Base-by-base conservation (phyloP, 805 yeast species). In the Hermanozyma aechmeae region DNA sequence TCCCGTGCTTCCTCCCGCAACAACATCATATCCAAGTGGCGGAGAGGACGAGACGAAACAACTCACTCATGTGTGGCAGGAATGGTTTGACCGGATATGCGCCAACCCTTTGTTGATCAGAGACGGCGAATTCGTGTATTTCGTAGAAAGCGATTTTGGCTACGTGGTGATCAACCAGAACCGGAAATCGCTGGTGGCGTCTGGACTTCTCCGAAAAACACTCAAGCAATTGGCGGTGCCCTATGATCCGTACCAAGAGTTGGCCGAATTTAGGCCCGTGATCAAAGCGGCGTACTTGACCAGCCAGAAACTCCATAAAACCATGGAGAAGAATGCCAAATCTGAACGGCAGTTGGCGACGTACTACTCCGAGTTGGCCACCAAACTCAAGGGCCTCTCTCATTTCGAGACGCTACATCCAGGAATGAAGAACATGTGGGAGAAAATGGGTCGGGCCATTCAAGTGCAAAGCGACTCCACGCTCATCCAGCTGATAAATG, bases 201-300 rank as follows among this genome's bases (percentile, higher is more conserved):
- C 93, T 11, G 98, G 97, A 0, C 52, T 92, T 15, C 76, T 78
- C 38, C 72, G 98, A 29, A 83, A 82, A 52, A 86, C 97, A 2
- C 66, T 92, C 46, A 92, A 92, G 52, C 98, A 92, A 51, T 68
- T 87, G 25, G 79, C 82, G 24, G 83, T 94, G 2, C 98, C 98
- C 1, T 84, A 79, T 45, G 98, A 89, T 54, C 89, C 84, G 23
- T 78, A 76, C 26, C 67, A 71, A 15, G 92, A 79, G 37, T 65
- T 92, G 36, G 86, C 92, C 0, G 80, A 73, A 28, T 85, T 87
- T 51, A 63, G 98, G 38, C 98, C 98, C 1, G 48, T 79, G 50
- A 79, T 87, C 22, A 92, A 92, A 55, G 67, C 78, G 7, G 65
- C 83, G 10, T 83, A 84, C 50, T 63, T 76, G 29, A 56, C 56